Conservation (phyloP, 768 basidiomycete genomes). For the Auriscalpium orientale region DNA sequence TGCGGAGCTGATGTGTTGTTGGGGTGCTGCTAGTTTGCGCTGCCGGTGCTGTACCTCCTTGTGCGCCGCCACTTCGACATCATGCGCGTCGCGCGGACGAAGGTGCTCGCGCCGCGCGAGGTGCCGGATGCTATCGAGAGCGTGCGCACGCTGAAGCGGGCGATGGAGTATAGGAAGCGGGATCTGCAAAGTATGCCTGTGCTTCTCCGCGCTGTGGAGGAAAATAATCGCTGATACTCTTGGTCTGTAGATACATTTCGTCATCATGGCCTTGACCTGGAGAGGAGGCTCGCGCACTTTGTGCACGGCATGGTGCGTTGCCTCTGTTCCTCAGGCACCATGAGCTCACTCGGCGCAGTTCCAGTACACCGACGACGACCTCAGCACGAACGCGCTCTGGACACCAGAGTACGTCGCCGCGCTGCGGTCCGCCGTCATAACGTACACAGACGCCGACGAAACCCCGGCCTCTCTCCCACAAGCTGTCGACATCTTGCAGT, state of each 20-base stretch:
- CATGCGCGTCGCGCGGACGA: not conserved
- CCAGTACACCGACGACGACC: not conserved
- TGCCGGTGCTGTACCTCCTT: slow-evolving; percentile 5
- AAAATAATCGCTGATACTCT: not conserved
- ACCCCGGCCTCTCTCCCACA: not conserved
- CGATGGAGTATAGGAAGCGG: not conserved
- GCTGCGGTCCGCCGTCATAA: not conserved
- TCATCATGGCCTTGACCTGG: not conserved
- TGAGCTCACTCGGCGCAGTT: not conserved
- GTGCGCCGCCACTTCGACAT: slow-evolving; percentile 6
- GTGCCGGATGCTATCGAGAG: not conserved
- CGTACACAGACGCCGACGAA: not conserved
- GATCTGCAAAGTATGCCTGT: not conserved
- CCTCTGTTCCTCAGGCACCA: not conserved
- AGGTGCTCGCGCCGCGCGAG: slow-evolving; percentile 1
- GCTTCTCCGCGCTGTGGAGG: not conserved
- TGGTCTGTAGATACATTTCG: not conserved
- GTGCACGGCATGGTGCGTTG: not conserved
- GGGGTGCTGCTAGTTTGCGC: not conserved
- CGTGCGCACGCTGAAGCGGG: not conserved
- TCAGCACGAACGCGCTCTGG: not conserved
- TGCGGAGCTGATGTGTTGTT: no score
- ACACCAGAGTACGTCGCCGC: not conserved
- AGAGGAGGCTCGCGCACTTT: not conserved
- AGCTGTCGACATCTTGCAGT: no score